Base-by-base conservation (phyloP, 345 rosid species). In the Pseudoturritis turrita region DNA sequence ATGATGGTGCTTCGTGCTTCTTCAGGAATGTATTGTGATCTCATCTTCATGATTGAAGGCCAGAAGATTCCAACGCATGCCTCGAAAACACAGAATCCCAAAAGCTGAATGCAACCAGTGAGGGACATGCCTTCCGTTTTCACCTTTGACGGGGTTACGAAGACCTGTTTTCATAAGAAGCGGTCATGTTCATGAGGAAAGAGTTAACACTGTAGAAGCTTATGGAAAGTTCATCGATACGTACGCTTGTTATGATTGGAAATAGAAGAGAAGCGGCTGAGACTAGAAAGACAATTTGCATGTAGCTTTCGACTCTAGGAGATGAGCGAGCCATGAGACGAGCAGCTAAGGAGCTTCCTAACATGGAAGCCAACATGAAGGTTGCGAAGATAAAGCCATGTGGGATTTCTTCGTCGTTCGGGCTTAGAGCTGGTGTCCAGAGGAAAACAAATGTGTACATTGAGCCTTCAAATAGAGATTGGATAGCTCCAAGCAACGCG, bases 11-110 rank as follows among this genome's bases (percentile, higher is more conserved):
- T 89, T 64, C 96, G 79, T 73, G 97, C 93, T 74, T 91, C 97
- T 82, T 91, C 96, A 0, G 96, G 93, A 61, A 91, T 91, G 82
- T 89, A 89, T 63, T 91, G 97, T 61, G 93, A 91, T 76, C 97
- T 82, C 97, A 91, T 91, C 81, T 91, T 91, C 97, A 91, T 89
- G 52, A 91, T 87, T 44, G 96, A 91, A 46, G 97, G 97, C 96
- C 97, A 91, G 81, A 91, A 91, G 69, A 89, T 76, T 23, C 97
- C 96, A 4, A 87, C 97, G 75, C 97, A 91, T 26, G 88, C 84
- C 86, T 91, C 97, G 71, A 91, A 91, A 19, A 83, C 74, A 51
- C 97, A 91, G 82, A 91, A 91, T 54, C 96, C 96, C 31, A 89
- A 81, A 50, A 91, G 87, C 82, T 87, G 89, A 64, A 89, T 62